These are phyloP conservation scores for Ascochyta lentis DNA, from an alignment of 2,329 filamentous ascomycete genomes.

Conservation along the genomic window DNA sequence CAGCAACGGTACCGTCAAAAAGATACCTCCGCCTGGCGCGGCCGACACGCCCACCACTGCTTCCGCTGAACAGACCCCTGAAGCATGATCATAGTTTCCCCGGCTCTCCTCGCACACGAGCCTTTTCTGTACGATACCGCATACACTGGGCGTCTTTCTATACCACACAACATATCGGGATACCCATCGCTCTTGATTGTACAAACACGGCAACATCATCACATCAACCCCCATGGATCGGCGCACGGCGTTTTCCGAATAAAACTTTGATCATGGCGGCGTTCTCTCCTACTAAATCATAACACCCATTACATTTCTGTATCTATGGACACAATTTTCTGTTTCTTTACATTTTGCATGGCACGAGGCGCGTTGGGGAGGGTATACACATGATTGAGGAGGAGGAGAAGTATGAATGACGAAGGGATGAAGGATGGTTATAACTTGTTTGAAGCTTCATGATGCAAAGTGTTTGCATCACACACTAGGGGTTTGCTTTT, in stretches of 20 bases:
- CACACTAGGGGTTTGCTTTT: neutral
- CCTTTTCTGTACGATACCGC: slow-evolving; percentile 16
- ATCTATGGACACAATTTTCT: slow-evolving; percentile 7
- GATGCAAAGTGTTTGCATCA: slow-evolving; percentile 9
- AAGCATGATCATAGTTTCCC: neutral
- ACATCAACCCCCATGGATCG: slow-evolving; percentile 5
- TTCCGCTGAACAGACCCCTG: slow-evolving; percentile 7
- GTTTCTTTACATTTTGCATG: slow-evolving; percentile 12
- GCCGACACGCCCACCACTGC: neutral
- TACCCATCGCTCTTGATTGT: slow-evolving; percentile 17
- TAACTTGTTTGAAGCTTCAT: neutral
- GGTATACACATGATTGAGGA: neutral
- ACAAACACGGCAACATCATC: slow-evolving; percentile 15
- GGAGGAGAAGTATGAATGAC: neutral
- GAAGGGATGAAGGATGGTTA: slow-evolving; percentile 3
- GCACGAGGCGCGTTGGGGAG: slow-evolving; percentile 6
- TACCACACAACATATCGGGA: slow-evolving; percentile 5
- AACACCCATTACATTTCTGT: slow-evolving; percentile 4
- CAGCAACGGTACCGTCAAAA: slow-evolving; percentile 59
- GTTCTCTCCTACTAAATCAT: slow-evolving; percentile 3
- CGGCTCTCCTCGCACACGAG: neutral
- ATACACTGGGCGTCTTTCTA: slow-evolving; percentile 11
- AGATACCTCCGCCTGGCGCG: slow-evolving; percentile 45
- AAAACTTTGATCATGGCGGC: slow-evolving; percentile 7
- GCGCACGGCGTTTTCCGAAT: slow-evolving; percentile 11